Percentiles rank a stretch among this genome's conserved stretches.
These are phyloP conservation scores for Bathelium albidoporum DNA, from an alignment of 495 filamentous ascomycete genomes.

Conservation along the genomic window DNA sequence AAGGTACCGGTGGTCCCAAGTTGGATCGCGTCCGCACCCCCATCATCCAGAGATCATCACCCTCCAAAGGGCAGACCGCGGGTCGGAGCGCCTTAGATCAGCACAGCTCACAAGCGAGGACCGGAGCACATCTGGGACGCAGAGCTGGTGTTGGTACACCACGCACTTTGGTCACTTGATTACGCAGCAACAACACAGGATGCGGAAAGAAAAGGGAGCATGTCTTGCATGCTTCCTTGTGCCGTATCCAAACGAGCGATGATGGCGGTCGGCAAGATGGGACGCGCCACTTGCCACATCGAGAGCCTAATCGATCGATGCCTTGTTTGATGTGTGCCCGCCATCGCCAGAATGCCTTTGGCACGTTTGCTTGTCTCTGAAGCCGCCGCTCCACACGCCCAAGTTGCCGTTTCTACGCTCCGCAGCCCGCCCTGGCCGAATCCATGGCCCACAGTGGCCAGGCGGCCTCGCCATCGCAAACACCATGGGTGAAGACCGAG, in stretches of 20 bases:
- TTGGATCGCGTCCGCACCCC: not conserved
- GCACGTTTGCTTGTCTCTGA: not conserved
- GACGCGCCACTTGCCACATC: not conserved
- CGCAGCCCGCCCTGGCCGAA: not conserved
- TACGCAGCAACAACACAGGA: not conserved
- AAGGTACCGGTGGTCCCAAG: not conserved
- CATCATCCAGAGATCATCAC: not conserved
- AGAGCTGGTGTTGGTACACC: not conserved
- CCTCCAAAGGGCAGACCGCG: not conserved
- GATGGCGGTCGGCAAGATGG: not conserved
- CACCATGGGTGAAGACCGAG: not conserved
- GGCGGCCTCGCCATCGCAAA: not conserved
- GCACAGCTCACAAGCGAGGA: not conserved
- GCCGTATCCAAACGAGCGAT: not conserved
- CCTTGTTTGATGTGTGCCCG: not conserved
- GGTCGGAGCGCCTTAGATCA: conserved; percentile 4
- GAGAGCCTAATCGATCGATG: not conserved
- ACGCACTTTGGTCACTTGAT: not conserved
- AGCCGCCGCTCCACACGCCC: not conserved
- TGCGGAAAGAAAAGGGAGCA: not conserved
- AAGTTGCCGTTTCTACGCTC: not conserved
- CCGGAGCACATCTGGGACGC: not conserved
- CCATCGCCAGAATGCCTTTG: not conserved
- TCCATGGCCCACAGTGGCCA: not conserved
- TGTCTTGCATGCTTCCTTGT: not conserved